Base-by-base conservation (phyloP, 208 protist genomes). In the Entamoeba moshkovskii region DNA sequence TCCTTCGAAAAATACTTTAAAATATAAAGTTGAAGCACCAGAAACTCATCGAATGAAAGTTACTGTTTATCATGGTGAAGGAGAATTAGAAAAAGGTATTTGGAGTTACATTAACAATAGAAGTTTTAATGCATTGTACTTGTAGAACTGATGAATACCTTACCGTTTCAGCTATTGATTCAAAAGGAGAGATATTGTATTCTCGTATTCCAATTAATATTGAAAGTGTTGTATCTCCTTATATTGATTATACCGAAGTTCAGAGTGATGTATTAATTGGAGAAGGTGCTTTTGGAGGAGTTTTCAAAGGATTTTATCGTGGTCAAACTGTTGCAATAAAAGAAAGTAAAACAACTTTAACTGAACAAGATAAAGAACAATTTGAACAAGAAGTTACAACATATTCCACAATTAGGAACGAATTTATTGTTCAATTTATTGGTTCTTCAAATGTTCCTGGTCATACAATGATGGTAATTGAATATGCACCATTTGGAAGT, bases 21-120 rank as follows among this genome's bases (percentile, higher is more conserved):
- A 73, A 38, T 73, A 73, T 73, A 73, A 73, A 73, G 59, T 73
- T 42, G 59, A 73, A 73, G 59, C 59, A 73, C 59, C 59, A 73
- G 59, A 73, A 73, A 73, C 59, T n/a, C 59, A 73, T 73, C 1
- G 59, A 73, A 73, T 73, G 59, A 73, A 73, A 73, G n/a, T 73
- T n/a, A 38, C n/a, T n/a, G 59, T 73, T 73, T 42, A 73, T 42
- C 59, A 73, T 73, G 59, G 59, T n/a, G 59, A 42, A 42, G 59
- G 59, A n/a, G 59, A 42, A 25, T 38, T 73, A 25, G 59, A 73
- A 42, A 73, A 38, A 38, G 59, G 59, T n/a, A 38, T 73, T 42
- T 73, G 59, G 59, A 42, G 59, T 73, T 42, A 42, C 59, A 38
- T 42, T 73, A 73, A 38, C 18, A 13, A 2, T 73, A n/a, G 59